Evolutionary conservation across 2,329 filamentous ascomycete species (phyloP).

Genomic region (Blumeria hordei): DNA sequence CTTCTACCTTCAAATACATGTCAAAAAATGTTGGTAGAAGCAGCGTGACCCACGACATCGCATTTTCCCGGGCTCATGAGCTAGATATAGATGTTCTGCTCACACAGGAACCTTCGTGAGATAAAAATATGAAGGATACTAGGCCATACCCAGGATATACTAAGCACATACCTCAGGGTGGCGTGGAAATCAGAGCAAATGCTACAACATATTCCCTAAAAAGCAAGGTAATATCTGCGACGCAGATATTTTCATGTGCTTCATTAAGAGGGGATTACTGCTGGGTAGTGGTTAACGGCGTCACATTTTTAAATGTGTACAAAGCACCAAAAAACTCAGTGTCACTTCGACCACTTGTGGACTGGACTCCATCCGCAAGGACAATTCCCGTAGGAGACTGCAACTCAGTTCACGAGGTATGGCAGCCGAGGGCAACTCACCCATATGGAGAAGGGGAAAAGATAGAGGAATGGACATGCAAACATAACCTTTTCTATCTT

Average conservation of each 20-base stretch:
- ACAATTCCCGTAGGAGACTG: background rate
- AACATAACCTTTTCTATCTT: background rate
- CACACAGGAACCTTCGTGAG: background rate
- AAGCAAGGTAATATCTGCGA: background rate
- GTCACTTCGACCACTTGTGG: background rate
- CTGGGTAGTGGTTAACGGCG: background rate
- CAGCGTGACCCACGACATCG: background rate
- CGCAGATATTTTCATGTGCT: background rate
- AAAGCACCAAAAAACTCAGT: background rate
- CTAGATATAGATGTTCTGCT: background rate
- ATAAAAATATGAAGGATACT: background rate
- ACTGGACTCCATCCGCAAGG: background rate
- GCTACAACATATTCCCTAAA: background rate
- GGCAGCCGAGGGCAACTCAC: background rate
- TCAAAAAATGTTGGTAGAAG: background rate
- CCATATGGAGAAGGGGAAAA: background rate
- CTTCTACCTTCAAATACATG: background rate
- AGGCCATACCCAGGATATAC: background rate
- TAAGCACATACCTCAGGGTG: background rate
- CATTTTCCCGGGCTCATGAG: background rate
- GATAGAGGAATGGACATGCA: background rate
- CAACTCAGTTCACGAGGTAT: background rate
- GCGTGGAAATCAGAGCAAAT: background rate
- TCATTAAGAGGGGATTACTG: background rate
- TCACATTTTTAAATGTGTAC: background rate